Evolutionary conservation across 2,329 filamentous ascomycete species (phyloP), one percentile per base, ranked within the genome.

Genomic region (Magnaporthiopsis incrustans): DNA sequence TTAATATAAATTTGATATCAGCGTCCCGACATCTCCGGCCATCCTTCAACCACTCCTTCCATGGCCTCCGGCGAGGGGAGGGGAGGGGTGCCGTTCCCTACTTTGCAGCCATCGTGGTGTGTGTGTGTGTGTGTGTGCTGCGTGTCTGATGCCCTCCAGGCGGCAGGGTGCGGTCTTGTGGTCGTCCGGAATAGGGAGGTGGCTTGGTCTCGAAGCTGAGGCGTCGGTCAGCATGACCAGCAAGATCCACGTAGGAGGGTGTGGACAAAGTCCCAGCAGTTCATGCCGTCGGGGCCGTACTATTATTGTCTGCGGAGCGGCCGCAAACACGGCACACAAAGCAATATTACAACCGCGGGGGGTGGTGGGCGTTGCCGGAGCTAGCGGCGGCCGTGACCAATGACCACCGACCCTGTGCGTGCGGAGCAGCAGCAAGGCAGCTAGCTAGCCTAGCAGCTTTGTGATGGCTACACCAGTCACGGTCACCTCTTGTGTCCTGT

Each of bases 291-390:
- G 8, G 44, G 44, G 44, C 44, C 44, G 44, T 53, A 53, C 44
- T 53, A n/a, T 53, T 53, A n/a, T 53, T 53, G 58, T 30, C n/a
- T 26, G 58, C 58, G 38, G 57, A 60, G 58, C 27, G 26, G 58
- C 27, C 27, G 27, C 27, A n/a, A n/a, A 7, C 18, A n/a, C 58
- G 58, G 8, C 26, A 30, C 27, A 30, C 27, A 30, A 35, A 60
- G n/a, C 27, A 59, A 59, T 59, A 33, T 25, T 59, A 25, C 57
- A 30, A 59, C 30, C 57, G 15, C 57, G 25, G 57, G 57, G 27
- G 27, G 27, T 30, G 27, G 27, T 30, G 27, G 27, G 27, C 27
- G 27, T 30, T 2, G 44, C 6, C 10, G 18, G 44, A n/a, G 44
- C 44, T 53, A 53, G 44, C 10, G 44, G 44, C 44, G 44, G 7